These are phyloP conservation scores for Pleurotus ostreatus DNA, from an alignment of 768 basidiomycete genomes.

Conservation along the genomic window DNA sequence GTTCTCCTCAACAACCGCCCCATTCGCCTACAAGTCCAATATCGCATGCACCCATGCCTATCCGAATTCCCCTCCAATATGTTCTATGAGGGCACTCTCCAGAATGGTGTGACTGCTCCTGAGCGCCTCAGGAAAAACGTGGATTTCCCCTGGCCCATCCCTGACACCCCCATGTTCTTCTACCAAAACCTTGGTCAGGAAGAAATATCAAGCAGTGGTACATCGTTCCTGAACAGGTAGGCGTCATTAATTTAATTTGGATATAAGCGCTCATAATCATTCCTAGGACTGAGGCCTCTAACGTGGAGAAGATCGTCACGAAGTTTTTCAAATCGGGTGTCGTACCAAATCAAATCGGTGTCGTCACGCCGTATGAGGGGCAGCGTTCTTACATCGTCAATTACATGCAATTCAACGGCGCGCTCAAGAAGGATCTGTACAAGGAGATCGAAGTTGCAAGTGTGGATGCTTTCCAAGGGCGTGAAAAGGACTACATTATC, in stretches of 20 bases:
- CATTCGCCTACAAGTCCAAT: slow-evolving; percentile 98
- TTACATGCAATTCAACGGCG: slow-evolving; percentile 99
- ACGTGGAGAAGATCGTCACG: slow-evolving; percentile 99
- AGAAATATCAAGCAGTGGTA: slow-evolving; percentile 97
- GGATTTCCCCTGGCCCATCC: slow-evolving; percentile 98
- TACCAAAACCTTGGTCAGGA: slow-evolving; percentile 99
- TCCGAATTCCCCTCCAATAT: slow-evolving; percentile 99
- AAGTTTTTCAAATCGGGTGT: slow-evolving; percentile 99
- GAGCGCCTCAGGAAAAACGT: slow-evolving; percentile 97
- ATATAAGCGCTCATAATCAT: slow-evolving; percentile 11
- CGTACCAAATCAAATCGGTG: slow-evolving; percentile 91
- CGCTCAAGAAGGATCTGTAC: slow-evolving; percentile 97
- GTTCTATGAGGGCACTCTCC: slow-evolving; percentile 99
- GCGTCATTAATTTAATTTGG: slow-evolving; percentile 13
- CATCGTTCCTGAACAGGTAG: slow-evolving; percentile 93
- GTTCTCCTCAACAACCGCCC: slow-evolving; percentile 94
- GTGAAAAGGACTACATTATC: slow-evolving; percentile 99
- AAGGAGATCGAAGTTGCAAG: slow-evolving; percentile 99
- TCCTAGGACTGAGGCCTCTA: slow-evolving; percentile 90
- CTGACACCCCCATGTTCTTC: slow-evolving; percentile 99
- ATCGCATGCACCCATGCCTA: slow-evolving; percentile 99
- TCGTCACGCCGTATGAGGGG: slow-evolving; percentile 98
- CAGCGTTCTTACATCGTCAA: slow-evolving; percentile 98
- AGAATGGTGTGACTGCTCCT: slow-evolving; percentile 98
- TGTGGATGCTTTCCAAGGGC: slow-evolving; percentile 98